Conservation (phyloP, 1,139 yeast species). For the Pichia sp. region DNA sequence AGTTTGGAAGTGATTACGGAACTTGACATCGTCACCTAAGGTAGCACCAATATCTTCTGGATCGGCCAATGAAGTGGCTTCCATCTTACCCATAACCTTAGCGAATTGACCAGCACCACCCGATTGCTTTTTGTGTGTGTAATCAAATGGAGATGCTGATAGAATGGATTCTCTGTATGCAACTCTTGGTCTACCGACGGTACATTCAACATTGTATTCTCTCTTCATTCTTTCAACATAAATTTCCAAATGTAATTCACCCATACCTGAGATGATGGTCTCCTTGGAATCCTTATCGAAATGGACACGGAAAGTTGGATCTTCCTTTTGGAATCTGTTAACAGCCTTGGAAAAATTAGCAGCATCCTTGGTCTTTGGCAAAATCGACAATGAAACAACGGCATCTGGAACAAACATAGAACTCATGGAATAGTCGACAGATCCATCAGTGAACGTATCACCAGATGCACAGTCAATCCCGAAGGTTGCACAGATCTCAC, state of each 20-base stretch:
- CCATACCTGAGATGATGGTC: conserved; percentile 97
- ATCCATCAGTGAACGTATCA: conserved; percentile 89
- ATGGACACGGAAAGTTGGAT: conserved; percentile 92
- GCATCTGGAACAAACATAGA: conserved; percentile 99
- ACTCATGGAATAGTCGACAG: conserved; percentile 78
- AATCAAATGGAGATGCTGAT: conserved; percentile 73
- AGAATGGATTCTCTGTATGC: conserved; percentile 94
- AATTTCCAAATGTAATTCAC: conserved; percentile 93
- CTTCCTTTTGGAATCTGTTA: conserved; percentile 96
- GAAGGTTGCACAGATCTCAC: conserved; percentile 98
- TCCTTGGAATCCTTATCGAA: conserved; percentile 91
- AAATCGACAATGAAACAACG: conserved; percentile 85
- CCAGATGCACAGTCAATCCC: conserved; percentile 99
- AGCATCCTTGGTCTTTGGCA: conserved; percentile 84
- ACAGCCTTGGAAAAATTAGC: conserved; percentile 92
- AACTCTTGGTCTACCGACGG: conserved; percentile 96
- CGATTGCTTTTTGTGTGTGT: conserved; percentile 93
- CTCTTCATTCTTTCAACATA: conserved; percentile 97
- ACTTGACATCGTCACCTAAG: conserved; percentile 28
- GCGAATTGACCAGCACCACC: conserved; percentile 99
- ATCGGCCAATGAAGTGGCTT: conserved; percentile 46
- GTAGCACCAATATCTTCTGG: conserved; percentile 35
- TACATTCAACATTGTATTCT: conserved; percentile 93
- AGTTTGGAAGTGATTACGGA: conserved; percentile 66
- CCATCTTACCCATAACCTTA: conserved; percentile 84